Conservation (phyloP, 768 basidiomycete species). For the Auricularia sp. region DNA sequence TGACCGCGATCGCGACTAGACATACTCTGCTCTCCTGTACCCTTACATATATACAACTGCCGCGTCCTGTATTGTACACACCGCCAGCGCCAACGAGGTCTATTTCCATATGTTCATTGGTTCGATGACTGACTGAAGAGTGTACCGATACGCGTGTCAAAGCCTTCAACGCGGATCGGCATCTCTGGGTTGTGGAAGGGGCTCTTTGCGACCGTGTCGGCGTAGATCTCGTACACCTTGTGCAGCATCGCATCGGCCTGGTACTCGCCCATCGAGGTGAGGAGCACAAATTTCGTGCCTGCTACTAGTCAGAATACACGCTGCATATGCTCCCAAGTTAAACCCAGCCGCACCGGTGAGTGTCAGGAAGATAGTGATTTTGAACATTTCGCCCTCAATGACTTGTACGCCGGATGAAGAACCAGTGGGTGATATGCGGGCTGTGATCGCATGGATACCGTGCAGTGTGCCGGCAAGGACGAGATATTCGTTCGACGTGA, state of each 20-base stretch:
- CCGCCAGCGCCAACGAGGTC: not conserved
- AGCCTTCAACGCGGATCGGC: slow-evolving; percentile 84
- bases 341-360: slow-evolving; percentile 57
- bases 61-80: not conserved
- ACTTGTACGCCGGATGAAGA: slow-evolving; percentile 81
- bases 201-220: slow-evolving; percentile 97
- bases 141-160: slow-evolving; percentile 61
- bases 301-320: slow-evolving; percentile 2
- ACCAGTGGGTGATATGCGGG: slow-evolving; percentile 75
- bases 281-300: slow-evolving; percentile 94
- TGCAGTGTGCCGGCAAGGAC: slow-evolving; percentile 95
- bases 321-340: not conserved
- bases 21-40: not conserved
- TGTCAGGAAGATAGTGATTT: slow-evolving; percentile 84
- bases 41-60: not conserved
- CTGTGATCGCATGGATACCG: slow-evolving; percentile 97
- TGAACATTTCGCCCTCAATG: slow-evolving; percentile 95
- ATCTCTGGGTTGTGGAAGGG: slow-evolving; percentile 99
- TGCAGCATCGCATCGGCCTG: slow-evolving; percentile 63
- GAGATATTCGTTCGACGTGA: slow-evolving; percentile 90
- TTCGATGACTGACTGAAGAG: slow-evolving; percentile 28
- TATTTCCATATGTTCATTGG: too few relatives aligned
- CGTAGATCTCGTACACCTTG: slow-evolving; percentile 86
- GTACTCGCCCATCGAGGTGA: slow-evolving; percentile 71
- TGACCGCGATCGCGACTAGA: slow-evolving; percentile 23